Evolutionary conservation across 139 green algal species (phyloP).

Genomic region (Deuterostichococcus epilithicus): DNA sequence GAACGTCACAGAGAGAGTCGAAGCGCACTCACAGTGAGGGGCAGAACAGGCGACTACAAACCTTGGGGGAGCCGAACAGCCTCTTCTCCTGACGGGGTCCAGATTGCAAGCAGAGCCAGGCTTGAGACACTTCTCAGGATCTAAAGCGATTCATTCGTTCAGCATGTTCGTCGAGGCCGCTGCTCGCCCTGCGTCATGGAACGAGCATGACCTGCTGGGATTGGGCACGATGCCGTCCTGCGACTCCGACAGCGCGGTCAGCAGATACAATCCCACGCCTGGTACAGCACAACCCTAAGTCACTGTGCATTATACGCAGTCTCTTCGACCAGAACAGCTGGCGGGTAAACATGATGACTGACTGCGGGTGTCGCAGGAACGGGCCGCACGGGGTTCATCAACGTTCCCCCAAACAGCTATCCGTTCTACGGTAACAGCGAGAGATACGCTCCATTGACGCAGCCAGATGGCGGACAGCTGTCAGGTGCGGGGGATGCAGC

Average conservation of each 20-base stretch:
- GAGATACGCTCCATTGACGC: slow-evolving; percentile 75
- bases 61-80: too few relatives aligned
- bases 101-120: too few relatives aligned
- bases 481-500: slow-evolving; percentile 53
- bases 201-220: slow-evolving; percentile 19
- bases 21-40: too few relatives aligned
- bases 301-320: not conserved
- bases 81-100: too few relatives aligned
- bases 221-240: slow-evolving; percentile 4
- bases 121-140: too few relatives aligned
- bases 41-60: too few relatives aligned
- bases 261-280: slow-evolving; percentile 73
- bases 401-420: slow-evolving; percentile 88
- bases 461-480: slow-evolving; percentile 81
- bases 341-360: not conserved
- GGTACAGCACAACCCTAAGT: slow-evolving; percentile 26
- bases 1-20: too few relatives aligned
- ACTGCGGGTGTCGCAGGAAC: slow-evolving; percentile 69
- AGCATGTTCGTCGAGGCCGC: too few relatives aligned
- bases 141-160: too few relatives aligned
- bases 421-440: slow-evolving; percentile 81
- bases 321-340: too few relatives aligned
- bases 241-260: slow-evolving; percentile 2
- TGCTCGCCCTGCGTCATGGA: slow-evolving; percentile 2
- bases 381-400: slow-evolving; percentile 67